Evolutionary conservation across 2,329 filamentous ascomycete species (phyloP), one percentile per base, ranked within the genome.

Genomic region (Phyllosticta citrichinensis): DNA sequence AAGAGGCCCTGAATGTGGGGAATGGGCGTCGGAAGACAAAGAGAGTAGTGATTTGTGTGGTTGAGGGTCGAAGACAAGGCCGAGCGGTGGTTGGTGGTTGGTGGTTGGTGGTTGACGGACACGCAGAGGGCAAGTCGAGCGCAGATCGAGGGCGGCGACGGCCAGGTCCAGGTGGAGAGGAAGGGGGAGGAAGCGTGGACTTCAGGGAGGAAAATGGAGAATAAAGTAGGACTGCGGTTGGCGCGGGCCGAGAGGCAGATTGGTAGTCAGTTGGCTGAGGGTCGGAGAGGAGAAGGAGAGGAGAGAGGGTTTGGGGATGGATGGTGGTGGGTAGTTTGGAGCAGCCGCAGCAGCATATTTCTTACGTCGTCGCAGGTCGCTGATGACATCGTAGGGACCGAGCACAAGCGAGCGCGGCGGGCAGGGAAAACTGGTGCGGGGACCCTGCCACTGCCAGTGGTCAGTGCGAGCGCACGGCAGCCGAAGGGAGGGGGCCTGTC

Each of bases 1-100:
- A 68, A 65, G 64, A 66, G 35, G 62, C 62, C 65, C 62, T 66
- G 65, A 66, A 66, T 68, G 70, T 72, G 70, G 69, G 66, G 69
- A 72, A 71, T 56, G 53, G 25, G 54, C 56, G 58, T 53, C 58
- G 58, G 58, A 40, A 19, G 50, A 55, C 60, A 61, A 61, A 61
- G 60, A 55, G 52, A 61, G 60, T 55, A 61, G 57, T 61, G 59
- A 61, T 61, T 54, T 55, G 58, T 27, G 47, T 47, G 51, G 58
- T 56, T 55, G 58, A 47, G 58, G 47, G 33, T 40, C 33, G 33
- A 40, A 17, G 33, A 40, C 33, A 24, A 52, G 51, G 20, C 25
- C 50, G 55, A 57, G 30, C 30, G 60, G 57, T 54, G 55, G 54
- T 61, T 35, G 52, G 25, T 22, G 19, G 50, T 52, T 35, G 60